Percentiles rank a stretch among this genome's conserved stretches.
Evolutionary conservation across 768 basidiomycete genomes (phyloP).

Genomic region (Leccinellum luteum): DNA sequence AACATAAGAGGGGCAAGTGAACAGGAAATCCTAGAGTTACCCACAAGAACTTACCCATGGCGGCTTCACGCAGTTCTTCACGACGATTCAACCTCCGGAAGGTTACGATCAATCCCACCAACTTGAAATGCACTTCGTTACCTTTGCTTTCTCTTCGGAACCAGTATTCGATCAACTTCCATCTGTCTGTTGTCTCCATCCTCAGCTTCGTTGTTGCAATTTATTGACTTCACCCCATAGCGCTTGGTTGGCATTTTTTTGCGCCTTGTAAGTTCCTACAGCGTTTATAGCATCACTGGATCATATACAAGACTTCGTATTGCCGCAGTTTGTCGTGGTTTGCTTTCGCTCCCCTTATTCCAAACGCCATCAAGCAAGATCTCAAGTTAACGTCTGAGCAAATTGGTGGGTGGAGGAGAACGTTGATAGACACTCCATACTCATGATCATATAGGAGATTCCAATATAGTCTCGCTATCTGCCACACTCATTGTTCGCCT

Average conservation of each 20-base stretch:
- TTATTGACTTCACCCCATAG: conserved; percentile 15
- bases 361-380: conserved; percentile 53
- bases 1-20: not conserved
- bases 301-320: not conserved
- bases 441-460: conserved; percentile 35
- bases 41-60: not conserved
- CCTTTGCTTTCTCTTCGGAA: conserved; percentile 48
- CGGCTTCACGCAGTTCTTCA: conserved; percentile 1
- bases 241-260: conserved; percentile 45
- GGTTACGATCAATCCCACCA: conserved; percentile 43
- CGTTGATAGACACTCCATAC: not conserved
- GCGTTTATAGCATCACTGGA: not conserved
- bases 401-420: conserved; percentile 32
- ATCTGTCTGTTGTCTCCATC: conserved; percentile 35
- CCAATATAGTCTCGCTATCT: conserved; percentile 46
- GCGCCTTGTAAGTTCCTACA: conserved; percentile 38
- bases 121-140: conserved; percentile 50
- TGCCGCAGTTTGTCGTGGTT: conserved; percentile 45
- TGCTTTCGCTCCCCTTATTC: conserved; percentile 58
- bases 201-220: not conserved
- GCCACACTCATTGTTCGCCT: conserved; percentile 50
- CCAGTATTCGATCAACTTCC: conserved; percentile 49
- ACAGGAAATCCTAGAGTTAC: not conserved
- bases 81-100: conserved; percentile 7
- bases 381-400: conserved; percentile 46